Conservation (phyloP, 2,329 filamentous ascomycete species). For the Talaromyces pinophilus region DNA sequence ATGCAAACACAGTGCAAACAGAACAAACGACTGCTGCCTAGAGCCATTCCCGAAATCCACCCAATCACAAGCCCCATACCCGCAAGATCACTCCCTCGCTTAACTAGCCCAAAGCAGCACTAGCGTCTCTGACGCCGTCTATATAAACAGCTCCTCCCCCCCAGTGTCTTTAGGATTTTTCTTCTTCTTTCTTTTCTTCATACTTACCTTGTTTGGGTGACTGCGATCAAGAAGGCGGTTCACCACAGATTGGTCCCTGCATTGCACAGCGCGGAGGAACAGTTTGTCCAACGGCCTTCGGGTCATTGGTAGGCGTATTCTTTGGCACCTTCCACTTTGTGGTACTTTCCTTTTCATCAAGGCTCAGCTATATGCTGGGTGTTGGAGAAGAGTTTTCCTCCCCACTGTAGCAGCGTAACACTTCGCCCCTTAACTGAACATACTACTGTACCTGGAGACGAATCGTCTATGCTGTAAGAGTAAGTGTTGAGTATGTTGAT, state of each 20-base stretch:
- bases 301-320: slow-evolving; percentile 53
- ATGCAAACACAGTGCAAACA: neutral
- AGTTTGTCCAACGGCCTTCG: slow-evolving; percentile 52
- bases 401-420: too few relatives aligned
- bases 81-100: slow-evolving; percentile 22
- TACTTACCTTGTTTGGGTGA: slow-evolving; percentile 55
- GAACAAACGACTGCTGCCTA: slow-evolving; percentile 18
- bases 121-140: slow-evolving; percentile 14
- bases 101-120: slow-evolving; percentile 15
- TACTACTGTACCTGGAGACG: too few relatives aligned
- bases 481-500: too few relatives aligned
- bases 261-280: slow-evolving; percentile 61
- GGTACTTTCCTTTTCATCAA: slow-evolving; percentile 46
- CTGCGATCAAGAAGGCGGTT: slow-evolving; percentile 50
- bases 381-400: slow-evolving; percentile 37
- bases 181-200: slow-evolving; percentile 50
- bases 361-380: slow-evolving; percentile 36
- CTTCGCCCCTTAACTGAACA: too few relatives aligned
- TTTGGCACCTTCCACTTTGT: slow-evolving; percentile 47
- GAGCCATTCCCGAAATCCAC: neutral
- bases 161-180: slow-evolving; percentile 28
- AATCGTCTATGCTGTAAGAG: too few relatives aligned
- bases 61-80: slow-evolving; percentile 16
- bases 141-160: slow-evolving; percentile 36
- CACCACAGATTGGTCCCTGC: slow-evolving; percentile 54